Evolutionary conservation across 2,329 filamentous ascomycete genomes (phyloP).

Genomic region (Hawksworthiomyces lignivorus): DNA sequence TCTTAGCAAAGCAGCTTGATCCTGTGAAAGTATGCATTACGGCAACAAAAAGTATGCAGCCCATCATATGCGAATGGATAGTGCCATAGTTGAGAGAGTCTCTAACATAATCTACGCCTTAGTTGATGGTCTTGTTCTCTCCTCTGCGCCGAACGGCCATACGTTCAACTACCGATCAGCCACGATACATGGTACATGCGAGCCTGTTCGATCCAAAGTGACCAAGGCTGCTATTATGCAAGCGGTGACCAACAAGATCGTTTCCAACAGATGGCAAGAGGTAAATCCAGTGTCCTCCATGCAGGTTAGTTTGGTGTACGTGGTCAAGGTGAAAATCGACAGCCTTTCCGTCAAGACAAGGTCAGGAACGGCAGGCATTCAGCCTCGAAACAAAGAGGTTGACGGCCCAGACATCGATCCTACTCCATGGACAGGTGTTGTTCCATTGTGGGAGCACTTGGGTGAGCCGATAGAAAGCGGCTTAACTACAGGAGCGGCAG

Average conservation of each 20-base stretch:
- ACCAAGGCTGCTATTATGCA: constrained; percentile 10
- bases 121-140: constrained; percentile 15
- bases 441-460: constrained; percentile 16
- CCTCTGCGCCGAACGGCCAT: constrained; percentile 15
- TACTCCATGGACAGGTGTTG: constrained; percentile 12
- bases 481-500: constrained; percentile 9
- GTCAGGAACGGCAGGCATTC: constrained; percentile 11
- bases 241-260: constrained; percentile 14
- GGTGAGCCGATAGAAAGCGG: constrained; percentile 13
- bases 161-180: constrained; percentile 16
- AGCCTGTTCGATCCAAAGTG: constrained; percentile 2
- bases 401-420: constrained; percentile 11
- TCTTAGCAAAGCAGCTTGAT: background rate
- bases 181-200: constrained; percentile 14
- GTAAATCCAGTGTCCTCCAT: constrained; percentile 14
- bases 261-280: constrained; percentile 11
- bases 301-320: constrained; percentile 12
- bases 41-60: constrained; percentile 13
- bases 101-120: too few species aligned
- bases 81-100: too few species aligned
- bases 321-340: constrained; percentile 13
- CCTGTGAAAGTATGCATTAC: constrained; percentile 14
- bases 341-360: constrained; percentile 14
- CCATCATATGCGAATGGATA: too few species aligned
- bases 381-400: constrained; percentile 10